Evolutionary conservation across 768 basidiomycete genomes (phyloP).

Genomic region (Suillus subluteus): DNA sequence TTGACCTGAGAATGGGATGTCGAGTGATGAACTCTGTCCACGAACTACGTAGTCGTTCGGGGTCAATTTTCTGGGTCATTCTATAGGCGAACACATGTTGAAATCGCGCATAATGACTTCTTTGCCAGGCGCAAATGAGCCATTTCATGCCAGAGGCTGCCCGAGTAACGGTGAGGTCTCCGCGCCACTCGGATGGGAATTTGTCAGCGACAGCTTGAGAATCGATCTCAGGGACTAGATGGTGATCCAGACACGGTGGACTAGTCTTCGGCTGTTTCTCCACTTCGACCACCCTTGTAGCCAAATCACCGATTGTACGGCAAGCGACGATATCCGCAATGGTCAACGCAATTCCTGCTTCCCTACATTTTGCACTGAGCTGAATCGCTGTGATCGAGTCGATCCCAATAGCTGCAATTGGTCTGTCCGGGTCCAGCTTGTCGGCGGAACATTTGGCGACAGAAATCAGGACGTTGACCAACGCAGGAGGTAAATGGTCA

Average conservation of each 20-base stretch:
- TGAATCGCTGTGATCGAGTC: slow-evolving; percentile 56
- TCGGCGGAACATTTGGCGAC: slow-evolving; percentile 32
- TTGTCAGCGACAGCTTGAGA: slow-evolving; percentile 15
- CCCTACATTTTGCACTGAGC: slow-evolving; percentile 42
- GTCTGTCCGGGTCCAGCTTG: slow-evolving; percentile 36
- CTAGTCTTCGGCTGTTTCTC: not conserved
- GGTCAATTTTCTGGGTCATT: slow-evolving; percentile 35
- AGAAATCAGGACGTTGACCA: slow-evolving; percentile 18
- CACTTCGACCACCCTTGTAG: slow-evolving; percentile 13
- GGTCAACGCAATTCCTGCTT: slow-evolving; percentile 36
- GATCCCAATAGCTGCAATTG: slow-evolving; percentile 45
- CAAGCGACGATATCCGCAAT: slow-evolving; percentile 47
- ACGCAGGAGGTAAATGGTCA: slow-evolving; percentile 15
- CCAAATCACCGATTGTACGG: slow-evolving; percentile 37
- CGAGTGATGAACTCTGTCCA: slow-evolving; percentile 41
- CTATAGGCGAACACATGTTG: slow-evolving; percentile 48
- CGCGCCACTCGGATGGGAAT: slow-evolving; percentile 19
- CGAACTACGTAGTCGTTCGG: slow-evolving; percentile 32
- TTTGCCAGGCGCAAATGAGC: slow-evolving; percentile 48
- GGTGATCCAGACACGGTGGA: not conserved
- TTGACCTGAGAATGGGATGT: slow-evolving; percentile 47
- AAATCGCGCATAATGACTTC: slow-evolving; percentile 42
- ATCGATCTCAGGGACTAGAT: slow-evolving; percentile 19
- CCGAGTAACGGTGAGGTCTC: slow-evolving; percentile 23
- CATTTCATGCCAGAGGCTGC: slow-evolving; percentile 40